These are phyloP conservation scores for Neurospora discreta DNA, from an alignment of 495 filamentous ascomycete species.

Conservation along the genomic window DNA sequence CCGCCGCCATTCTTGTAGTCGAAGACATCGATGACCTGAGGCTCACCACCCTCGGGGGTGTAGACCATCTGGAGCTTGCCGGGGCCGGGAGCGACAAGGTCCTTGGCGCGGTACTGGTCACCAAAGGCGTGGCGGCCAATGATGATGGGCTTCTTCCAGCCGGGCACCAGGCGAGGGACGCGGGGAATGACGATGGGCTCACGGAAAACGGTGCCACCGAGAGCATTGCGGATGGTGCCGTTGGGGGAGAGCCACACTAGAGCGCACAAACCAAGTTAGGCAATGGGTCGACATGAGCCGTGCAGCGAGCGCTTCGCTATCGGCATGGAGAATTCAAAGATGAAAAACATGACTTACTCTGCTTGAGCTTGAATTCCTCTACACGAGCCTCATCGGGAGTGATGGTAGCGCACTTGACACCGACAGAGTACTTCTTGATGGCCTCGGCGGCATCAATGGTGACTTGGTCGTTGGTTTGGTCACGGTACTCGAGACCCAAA, in stretches of 20 bases:
- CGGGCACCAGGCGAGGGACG: slow-evolving; percentile 84
- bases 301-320: neutral
- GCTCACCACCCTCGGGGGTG: slow-evolving; percentile 72
- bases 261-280: slow-evolving; percentile 9
- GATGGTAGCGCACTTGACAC: slow-evolving; percentile 98
- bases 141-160: slow-evolving; percentile 97
- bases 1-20: slow-evolving; percentile 77
- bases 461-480: slow-evolving; percentile 91
- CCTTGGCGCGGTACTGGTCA: slow-evolving; percentile 95
- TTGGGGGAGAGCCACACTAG: slow-evolving; percentile 97
- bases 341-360: slow-evolving; percentile 48
- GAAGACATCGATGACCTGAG: slow-evolving; percentile 80
- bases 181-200: slow-evolving; percentile 93
- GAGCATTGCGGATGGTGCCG: slow-evolving; percentile 90
- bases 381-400: slow-evolving; percentile 94
- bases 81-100: slow-evolving; percentile 65
- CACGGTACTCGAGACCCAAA: slow-evolving; percentile 86
- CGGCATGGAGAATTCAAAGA: neutral
- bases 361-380: slow-evolving; percentile 95
- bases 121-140: slow-evolving; percentile 98
- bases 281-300: neutral
- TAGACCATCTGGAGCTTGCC: slow-evolving; percentile 90
- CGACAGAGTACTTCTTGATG: slow-evolving; percentile 96
- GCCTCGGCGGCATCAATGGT: slow-evolving; percentile 90
- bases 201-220: slow-evolving; percentile 95